phyloP scores from a whole-genome alignment of 495 filamentous ascomycete species.

The Penicillium diatomitis region DNA sequence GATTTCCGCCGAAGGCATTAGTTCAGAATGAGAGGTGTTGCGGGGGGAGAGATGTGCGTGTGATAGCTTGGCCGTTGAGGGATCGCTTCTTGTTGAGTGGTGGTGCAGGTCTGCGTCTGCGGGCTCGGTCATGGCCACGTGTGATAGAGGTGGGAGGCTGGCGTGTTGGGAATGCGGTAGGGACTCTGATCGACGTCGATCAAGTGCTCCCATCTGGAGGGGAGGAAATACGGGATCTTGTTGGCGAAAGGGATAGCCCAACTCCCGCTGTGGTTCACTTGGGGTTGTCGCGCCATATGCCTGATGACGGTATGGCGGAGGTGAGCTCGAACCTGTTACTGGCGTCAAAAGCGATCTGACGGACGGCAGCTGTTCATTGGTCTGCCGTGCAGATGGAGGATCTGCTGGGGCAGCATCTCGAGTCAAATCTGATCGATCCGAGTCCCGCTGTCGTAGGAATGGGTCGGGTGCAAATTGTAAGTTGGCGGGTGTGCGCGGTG shows the following conservation, averaged over 20 bases:
- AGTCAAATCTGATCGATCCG: slow-evolving; percentile 19
- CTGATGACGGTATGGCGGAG: slow-evolving; percentile 18
- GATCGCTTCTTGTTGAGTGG: slow-evolving; percentile 16
- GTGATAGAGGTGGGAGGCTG: slow-evolving; percentile 27
- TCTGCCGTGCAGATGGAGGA: slow-evolving; percentile 9
- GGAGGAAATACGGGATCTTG: slow-evolving; percentile 13
- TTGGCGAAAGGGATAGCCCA: slow-evolving; percentile 13
- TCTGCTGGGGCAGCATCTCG: slow-evolving; percentile 8
- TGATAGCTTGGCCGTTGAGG: slow-evolving; percentile 6
- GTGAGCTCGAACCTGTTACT: slow-evolving; percentile 20
- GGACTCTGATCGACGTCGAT: slow-evolving; percentile 16
- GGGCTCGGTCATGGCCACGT: slow-evolving; percentile 20
- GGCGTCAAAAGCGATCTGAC: slow-evolving; percentile 41
- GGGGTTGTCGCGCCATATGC: slow-evolving; percentile 16
- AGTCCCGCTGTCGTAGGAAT: slow-evolving; percentile 25
- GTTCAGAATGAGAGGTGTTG: slow-evolving; percentile 11
- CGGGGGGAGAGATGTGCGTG: slow-evolving; percentile 9
- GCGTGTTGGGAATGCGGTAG: slow-evolving; percentile 13
- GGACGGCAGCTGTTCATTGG: slow-evolving; percentile 35
- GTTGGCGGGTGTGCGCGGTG: slow-evolving; percentile 32
- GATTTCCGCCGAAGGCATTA: slow-evolving; percentile 6
- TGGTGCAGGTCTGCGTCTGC: slow-evolving; percentile 10
- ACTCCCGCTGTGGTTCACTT: slow-evolving; percentile 10
- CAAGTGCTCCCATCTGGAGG: slow-evolving; percentile 10
- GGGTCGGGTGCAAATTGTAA: slow-evolving; percentile 38